Evolutionary conservation across 768 basidiomycete species (phyloP), one percentile per base, ranked within the genome.

Genomic region (Serendipita sp.): DNA sequence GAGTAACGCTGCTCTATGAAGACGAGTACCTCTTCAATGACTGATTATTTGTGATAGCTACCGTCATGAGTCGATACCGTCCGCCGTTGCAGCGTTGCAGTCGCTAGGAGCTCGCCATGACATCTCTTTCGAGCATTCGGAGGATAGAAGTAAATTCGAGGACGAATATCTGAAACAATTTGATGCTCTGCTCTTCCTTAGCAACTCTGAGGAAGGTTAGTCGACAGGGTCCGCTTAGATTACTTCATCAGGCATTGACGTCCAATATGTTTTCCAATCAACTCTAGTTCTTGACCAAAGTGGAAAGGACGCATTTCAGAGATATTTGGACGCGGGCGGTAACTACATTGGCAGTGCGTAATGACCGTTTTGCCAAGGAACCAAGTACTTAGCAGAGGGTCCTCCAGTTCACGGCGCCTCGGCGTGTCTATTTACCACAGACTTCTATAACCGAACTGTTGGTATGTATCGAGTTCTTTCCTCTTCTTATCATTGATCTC

Each of bases 11-110:
- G 5, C 9, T 48, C 9, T 58, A 28, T 33, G 31, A 24, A 4
- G 4, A 3, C 9, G 11, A 7, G n/a, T 31, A 58, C 31, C n/a
- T 11, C 24, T 28, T n/a, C 9, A 31, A n/a, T 58, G 53, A 58
- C 45, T n/a, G n/a, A 50, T n/a, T 7, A 50, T 11, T 28, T 11
- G 11, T 1, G 53, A 9, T n/a, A 58, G 77, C 3, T 90, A 79
- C 70, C 75, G 86, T 63, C 88, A 90, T 67, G 86, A 87, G 64
- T 85, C 83, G 2, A 89, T 89, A 62, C 86, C 86, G 0, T 80
- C 81, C 1, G 85, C 86, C 2, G 79, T 86, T 31, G 71, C 78
- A 43, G 79, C 79, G 0, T 71, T 89, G 42, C 76, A 78, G 63
- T 69, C 73, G 0, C 75, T 74, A 26, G 77, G 76, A 2, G 63